Base-by-base conservation (phyloP, 140 eudicot species). In the Senecio squalidus region DNA sequence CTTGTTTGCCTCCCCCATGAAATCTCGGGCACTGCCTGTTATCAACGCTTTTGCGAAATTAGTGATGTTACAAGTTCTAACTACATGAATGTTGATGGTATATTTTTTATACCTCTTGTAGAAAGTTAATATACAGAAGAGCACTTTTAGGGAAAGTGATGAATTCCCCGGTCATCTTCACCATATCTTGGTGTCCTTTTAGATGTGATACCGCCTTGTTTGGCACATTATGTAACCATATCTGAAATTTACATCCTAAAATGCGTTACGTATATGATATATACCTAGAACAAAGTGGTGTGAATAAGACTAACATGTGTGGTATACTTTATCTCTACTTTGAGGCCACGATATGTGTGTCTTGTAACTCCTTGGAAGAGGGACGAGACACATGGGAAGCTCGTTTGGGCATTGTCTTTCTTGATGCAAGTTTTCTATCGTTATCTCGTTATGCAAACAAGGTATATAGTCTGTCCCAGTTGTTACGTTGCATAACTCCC, bases 131-230 rank as follows among this genome's bases (percentile, higher is more conserved):
- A 78, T 91, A 91, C 62, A 81, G 96, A 20, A 70, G 72, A 22
- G 92, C 96, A 45, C 96, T 95, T 41, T 89, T 95, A 14, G 95
- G 92, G 82, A 84, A 91, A 22, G 86, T 84, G 9, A 91, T 74
- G 71, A 72, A 81, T 39, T 86, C 96, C 36, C 92, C 96, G 0
- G 95, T 44, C 48, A 87, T 67, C 74, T 91, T 86, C 44, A 86
- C 88, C 96, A 87, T 81, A 58, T 86, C 81, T 54, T 86, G 94
- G 66, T 79, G 89, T 3, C 96, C 96, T 21, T 86, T 86, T 46
- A 74, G 78, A 13, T 84, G 66, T 41, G 96, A 85, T 60, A 91
- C 70, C 67, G 40, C 27, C 10, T 82, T 70, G 77, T 77, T 89
- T 24, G 92, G 96, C 22, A 91, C 84, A 74, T 90, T 86, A 50